Evolutionary conservation across 495 filamentous ascomycete species (phyloP), one percentile per base, ranked within the genome.

Genomic region (Podospora bellae-mahoneyi): DNA sequence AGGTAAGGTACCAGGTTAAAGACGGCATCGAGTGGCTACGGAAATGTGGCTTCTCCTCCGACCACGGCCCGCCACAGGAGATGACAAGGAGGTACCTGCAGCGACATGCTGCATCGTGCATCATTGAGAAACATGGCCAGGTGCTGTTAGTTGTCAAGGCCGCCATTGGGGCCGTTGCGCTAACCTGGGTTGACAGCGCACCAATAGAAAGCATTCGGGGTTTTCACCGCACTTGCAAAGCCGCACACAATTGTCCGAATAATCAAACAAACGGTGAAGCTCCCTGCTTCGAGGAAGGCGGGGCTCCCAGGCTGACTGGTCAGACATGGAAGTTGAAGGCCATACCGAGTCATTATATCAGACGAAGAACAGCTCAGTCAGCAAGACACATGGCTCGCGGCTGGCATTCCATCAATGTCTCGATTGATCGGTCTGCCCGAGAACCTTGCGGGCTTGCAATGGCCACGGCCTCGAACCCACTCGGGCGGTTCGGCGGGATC

Each of bases 401-500:
- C 39, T 13, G 39, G 9, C 39, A 48, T 48, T 10, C 39, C 39
- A 48, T 48, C 39, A 32, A 32, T 48, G 39, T 48, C 39, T 48
- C 39, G 39, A 48, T 18, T 10, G 39, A 48, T 48, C 39, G 39
- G 39, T 18, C 7, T 48, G 39, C 39, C 39, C 39, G 39, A 48
- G 39, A 48, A 48, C 39, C 39, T 48, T 48, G 39, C 39, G 39
- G 39, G 39, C 13, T 48, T 48, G 39, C 15, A 2, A 13, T 48
- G 39, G 15, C 39, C 39, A 48, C 15, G 39, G 39, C 18, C 39
- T 48, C 39, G 55, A 26, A 58, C 19, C 55, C 55, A 1, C 55
- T 58, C 23, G 55, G 55, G 23, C 55, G 55, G 55, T 58, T 58
- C 55, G 55, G 55, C 66, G 20, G 58, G 86, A 48, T 48, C 15